Base-by-base conservation (phyloP, 1,284 basidiomycete species). In the Rhodotorula sp. region DNA sequence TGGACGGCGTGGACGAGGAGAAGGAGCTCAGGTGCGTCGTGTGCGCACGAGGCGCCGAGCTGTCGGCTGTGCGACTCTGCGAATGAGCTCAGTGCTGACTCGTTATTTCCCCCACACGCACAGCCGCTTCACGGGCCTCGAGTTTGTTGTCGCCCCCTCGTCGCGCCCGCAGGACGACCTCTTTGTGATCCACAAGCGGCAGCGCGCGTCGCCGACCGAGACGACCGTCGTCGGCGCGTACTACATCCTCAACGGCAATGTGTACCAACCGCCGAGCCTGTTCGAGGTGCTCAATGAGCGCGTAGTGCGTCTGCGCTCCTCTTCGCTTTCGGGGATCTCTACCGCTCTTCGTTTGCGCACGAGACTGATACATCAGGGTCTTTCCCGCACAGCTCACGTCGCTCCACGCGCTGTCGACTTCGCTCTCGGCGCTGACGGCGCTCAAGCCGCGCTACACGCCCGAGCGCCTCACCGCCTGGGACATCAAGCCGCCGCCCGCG, bases 101-200 rank as follows among this genome's bases (percentile, higher is more conserved):
- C 9, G 0, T 25, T 34, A 23, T 42, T 4, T 41, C 9, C 8
- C 7, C 16, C 46, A 13, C 16, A 55, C 60, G 52, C 16, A 56
- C 76, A 93, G 91, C 81, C 89, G 89, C 34, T 91, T 93, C 81
- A 88, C 86, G 58, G 91, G 91, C 61, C 84, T 91, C 71, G 91
- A 93, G 80, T 93, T 92, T 77, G 89, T 89, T 16, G 83, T 93
- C 61, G 90, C 90, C 5, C 88, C 91, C 78, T 85, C 90, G 5
- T 84, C 88, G 67, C 88, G 91, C 13, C 91, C 92, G 0, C 60
- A 49, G 19, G 48, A 49, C 62, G 86, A 88, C 21, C 83, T 92
- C 61, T 93, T 93, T 81, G 86, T 93, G 74, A 90, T 93, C 60
- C 91, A 93, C 80, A 93, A 93, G 81, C 86, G 90, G 74, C 88